These are phyloP conservation scores for Kwoniella dejecticola DNA, from an alignment of 768 basidiomycete species.

Conservation along the genomic window DNA sequence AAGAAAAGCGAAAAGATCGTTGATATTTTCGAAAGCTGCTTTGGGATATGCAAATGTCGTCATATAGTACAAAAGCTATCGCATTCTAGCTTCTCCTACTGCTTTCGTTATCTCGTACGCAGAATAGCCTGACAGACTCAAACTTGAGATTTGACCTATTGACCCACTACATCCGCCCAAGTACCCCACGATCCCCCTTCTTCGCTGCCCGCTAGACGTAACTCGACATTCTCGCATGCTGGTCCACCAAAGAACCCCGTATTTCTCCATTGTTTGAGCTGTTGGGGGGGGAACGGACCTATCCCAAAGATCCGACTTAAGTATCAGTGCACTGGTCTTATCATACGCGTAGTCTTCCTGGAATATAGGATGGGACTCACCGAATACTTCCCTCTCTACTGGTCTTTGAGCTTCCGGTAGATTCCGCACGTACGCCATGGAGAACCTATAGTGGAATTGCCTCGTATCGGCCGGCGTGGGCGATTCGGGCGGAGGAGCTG, in stretches of 20 bases:
- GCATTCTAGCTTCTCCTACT: no score
- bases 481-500: slow-evolving; percentile 2
- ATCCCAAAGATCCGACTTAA: neutral
- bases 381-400: slow-evolving; percentile 55
- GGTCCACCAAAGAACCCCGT: slow-evolving; percentile 55
- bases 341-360: no score
- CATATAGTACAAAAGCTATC: no score
- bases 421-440: slow-evolving; percentile 48
- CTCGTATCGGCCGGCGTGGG: slow-evolving; percentile 35
- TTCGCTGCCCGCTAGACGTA: slow-evolving; percentile 27
- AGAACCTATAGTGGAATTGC: slow-evolving; percentile 55
- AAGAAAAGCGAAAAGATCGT: slow-evolving; percentile 39
- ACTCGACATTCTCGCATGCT: slow-evolving; percentile 55
- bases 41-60: neutral
- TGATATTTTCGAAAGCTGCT: no score
- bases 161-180: slow-evolving; percentile 40
- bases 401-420: slow-evolving; percentile 53
- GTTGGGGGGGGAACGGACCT: slow-evolving; percentile 52
- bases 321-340: no score
- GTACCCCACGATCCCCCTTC: slow-evolving; percentile 37
- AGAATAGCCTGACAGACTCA: no score
- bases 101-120: no score
- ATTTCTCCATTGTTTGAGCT: slow-evolving; percentile 50
- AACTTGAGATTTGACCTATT: neutral
- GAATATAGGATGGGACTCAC: slow-evolving; percentile 41